Base-by-base conservation (phyloP, 177 flowering plant species). In the Telopea speciosissima region DNA sequence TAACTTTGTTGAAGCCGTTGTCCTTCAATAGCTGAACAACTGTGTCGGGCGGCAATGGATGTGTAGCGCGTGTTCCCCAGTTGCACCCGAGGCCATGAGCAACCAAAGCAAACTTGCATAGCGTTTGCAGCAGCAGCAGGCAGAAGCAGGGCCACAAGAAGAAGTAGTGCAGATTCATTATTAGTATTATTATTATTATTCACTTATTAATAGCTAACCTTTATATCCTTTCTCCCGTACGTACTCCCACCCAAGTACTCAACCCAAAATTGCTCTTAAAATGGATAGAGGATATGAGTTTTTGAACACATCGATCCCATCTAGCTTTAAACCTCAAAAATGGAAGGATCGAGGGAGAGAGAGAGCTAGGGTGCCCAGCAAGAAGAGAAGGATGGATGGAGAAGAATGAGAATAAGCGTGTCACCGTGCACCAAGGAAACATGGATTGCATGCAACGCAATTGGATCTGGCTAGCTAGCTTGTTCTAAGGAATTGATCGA, bases 1-100 rank as follows among this genome's bases (percentile, higher is more conserved):
- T 92, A 76, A 92, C 97, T 74, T 92, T 92, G 24, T 82, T 72
- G 70, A 95, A 84, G 0, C 97, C 93, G 68, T 95, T 95, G 77
- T 90, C 97, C 74, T 85, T 88, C 72, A 95, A 62, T 10, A 95
- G 77, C 83, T 76, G 78, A 12, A 95, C 97, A 11, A 85, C 90
- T n/a, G 87, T 86, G 28, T 73, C 64, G 1, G 89, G 85, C 0
- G 85, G 90, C 49, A 95, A 84, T 3, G 91, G 93, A 73, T 95
- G 99, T 0, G 89, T 75, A 3, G 90, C 74, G 0, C 73, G 82
- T 3, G 81, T 73, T 7, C 99, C 99, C 99, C 97, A 95, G 71
- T 95, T 92, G 80, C 81, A 76, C 0, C 85, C 92, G 65, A 88
- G 77, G 13, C 96, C 97, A 13, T 58, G 73, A 0, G 58, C 76